Conservation (phyloP, 495 filamentous ascomycete species). For the Cudoniella acicularis region DNA sequence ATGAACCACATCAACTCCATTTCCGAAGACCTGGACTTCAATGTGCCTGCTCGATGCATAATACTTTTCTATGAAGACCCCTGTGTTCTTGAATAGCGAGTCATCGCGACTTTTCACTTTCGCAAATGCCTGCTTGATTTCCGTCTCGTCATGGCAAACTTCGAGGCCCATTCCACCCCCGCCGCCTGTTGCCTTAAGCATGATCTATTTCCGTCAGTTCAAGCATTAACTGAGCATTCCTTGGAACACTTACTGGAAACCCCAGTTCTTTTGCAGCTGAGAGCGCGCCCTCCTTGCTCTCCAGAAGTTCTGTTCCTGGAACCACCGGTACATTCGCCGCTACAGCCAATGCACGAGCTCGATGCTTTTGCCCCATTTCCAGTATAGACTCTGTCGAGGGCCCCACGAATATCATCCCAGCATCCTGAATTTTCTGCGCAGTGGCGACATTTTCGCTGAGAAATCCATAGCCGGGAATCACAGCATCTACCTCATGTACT, state of each 20-base stretch:
- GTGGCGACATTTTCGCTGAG: slow-evolving; percentile 87
- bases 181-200: slow-evolving; percentile 56
- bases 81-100: slow-evolving; percentile 12
- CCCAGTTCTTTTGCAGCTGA: slow-evolving; percentile 40
- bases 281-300: slow-evolving; percentile 42
- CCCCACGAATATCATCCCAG: slow-evolving; percentile 86
- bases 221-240: neutral
- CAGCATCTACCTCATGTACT: slow-evolving; percentile 72
- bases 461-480: slow-evolving; percentile 96
- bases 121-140: slow-evolving; percentile 39
- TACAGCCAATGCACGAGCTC: slow-evolving; percentile 84
- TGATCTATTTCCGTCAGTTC: slow-evolving; percentile 29
- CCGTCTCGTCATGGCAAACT: slow-evolving; percentile 26
- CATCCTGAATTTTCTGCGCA: slow-evolving; percentile 78
- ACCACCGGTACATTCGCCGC: slow-evolving; percentile 88
- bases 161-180: slow-evolving; percentile 56
- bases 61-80: slow-evolving; percentile 23
- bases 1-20: slow-evolving; percentile 51
- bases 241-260: slow-evolving; percentile 38
- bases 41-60: slow-evolving; percentile 47
- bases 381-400: slow-evolving; percentile 86
- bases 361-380: slow-evolving; percentile 94
- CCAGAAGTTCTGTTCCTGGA: slow-evolving; percentile 58
- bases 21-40: slow-evolving; percentile 71
- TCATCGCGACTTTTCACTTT: slow-evolving; percentile 29